Conservation (phyloP, 2,329 filamentous ascomycete genomes). For the Sphaerulina vaccinii region DNA sequence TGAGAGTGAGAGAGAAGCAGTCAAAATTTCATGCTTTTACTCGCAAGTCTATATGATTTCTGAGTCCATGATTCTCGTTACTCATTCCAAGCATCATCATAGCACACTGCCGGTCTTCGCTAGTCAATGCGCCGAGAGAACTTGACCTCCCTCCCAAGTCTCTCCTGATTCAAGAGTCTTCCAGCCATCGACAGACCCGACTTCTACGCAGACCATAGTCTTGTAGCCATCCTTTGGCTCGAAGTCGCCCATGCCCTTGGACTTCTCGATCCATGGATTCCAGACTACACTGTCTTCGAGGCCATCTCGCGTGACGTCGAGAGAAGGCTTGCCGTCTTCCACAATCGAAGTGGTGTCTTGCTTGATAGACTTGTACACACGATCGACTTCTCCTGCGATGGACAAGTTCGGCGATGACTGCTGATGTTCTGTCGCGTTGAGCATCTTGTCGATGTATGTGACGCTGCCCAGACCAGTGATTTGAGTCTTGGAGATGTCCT, state of each 20-base stretch:
- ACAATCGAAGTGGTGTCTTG: constrained; percentile 64
- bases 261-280: constrained; percentile 94
- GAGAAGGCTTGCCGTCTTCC: constrained; percentile 63
- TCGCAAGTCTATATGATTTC: not conserved
- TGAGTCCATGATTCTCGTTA: constrained; percentile 3
- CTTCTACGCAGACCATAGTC: constrained; percentile 92
- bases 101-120: constrained; percentile 4
- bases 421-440: constrained; percentile 61
- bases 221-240: constrained; percentile 84
- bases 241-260: constrained; percentile 80
- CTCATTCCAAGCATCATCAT: constrained; percentile 6
- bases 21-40: not conserved
- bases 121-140: constrained; percentile 42
- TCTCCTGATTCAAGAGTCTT: constrained; percentile 79
- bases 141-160: constrained; percentile 64
- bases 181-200: constrained; percentile 79
- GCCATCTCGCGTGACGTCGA: constrained; percentile 78
- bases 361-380: constrained; percentile 71
- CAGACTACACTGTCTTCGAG: constrained; percentile 88
- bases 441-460: constrained; percentile 79
- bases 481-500: constrained; percentile 76
- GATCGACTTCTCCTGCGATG: constrained; percentile 79
- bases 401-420: constrained; percentile 64
- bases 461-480: constrained; percentile 75
- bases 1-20: not conserved